A percentile compares a stretch with the other conserved stretches of the same genome.
Conservation (phyloP, 1,139 yeast genomes). For the Meyerozyma elateridarum region DNA sequence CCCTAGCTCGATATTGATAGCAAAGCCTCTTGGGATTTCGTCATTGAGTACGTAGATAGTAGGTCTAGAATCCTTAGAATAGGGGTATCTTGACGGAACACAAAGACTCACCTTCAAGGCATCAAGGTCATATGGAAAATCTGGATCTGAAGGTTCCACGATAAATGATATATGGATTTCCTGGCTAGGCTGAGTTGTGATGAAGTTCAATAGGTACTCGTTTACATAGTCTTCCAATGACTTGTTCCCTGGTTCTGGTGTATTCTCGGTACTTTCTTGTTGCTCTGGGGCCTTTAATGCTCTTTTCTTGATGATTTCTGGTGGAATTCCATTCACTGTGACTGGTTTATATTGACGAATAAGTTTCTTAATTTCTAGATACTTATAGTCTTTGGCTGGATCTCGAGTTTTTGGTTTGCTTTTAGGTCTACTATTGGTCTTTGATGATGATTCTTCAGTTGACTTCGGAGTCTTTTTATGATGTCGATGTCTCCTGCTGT, state of each 20-base stretch:
- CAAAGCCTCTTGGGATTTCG: slow-evolving; percentile 70
- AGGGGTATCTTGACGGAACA: slow-evolving; percentile 56
- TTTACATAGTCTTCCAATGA: neutral
- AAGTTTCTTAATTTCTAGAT: slow-evolving; percentile 20
- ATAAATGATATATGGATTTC: slow-evolving; percentile 30
- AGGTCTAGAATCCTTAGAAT: slow-evolving; percentile 28
- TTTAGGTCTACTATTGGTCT: neutral
- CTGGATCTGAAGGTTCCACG: slow-evolving; percentile 64
- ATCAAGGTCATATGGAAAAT: slow-evolving; percentile 63
- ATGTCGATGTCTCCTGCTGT: too few species aligned
- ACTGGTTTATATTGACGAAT: slow-evolving; percentile 25
- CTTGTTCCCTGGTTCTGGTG: too few species aligned
- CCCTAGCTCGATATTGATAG: slow-evolving; percentile 63
- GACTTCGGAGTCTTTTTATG: too few species aligned
- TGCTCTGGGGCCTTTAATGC: too few species aligned
- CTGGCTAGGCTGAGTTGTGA: slow-evolving; percentile 12
- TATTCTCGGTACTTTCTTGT: neutral
- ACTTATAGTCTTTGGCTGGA: slow-evolving; percentile 12
- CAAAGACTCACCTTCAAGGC: slow-evolving; percentile 46
- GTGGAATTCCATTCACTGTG: slow-evolving; percentile 30
- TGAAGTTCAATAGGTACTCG: slow-evolving; percentile 12
- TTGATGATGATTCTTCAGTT: too few species aligned
- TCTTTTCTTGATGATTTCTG: slow-evolving; percentile 17
- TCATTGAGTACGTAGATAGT: slow-evolving; percentile 52
- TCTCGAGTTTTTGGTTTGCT: slow-evolving; percentile 5